Percentiles rank a stretch among this genome's conserved stretches.
Conservation (phyloP, 2,329 filamentous ascomycete genomes). For the Fusarium chaquense region DNA sequence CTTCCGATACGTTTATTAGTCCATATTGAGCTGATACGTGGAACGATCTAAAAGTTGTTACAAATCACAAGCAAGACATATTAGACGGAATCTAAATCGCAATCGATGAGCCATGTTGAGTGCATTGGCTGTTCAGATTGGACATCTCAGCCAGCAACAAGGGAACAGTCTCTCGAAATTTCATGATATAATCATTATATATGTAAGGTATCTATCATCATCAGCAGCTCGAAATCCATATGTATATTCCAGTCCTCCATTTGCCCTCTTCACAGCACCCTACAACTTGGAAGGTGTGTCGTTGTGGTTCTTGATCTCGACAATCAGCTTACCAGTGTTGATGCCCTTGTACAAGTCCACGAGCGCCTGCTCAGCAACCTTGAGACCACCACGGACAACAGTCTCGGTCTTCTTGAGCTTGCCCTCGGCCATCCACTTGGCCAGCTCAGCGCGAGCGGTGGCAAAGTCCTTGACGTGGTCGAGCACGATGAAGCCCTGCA, state of each 20-base stretch:
- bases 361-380: constrained; percentile 72
- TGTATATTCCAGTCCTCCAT: not conserved
- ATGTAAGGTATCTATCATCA: constrained; percentile 29
- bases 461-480: constrained; percentile 73
- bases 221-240: constrained; percentile 2
- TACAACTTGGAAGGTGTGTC: constrained; percentile 50
- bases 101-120: rapidly evolving
- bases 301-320: constrained; percentile 50
- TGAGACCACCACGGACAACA: constrained; percentile 75
- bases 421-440: constrained; percentile 75
- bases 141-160: not conserved
- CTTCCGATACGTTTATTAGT: constrained; percentile 67
- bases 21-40: not conserved
- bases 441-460: constrained; percentile 71
- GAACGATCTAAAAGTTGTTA: not conserved
- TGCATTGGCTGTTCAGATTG: not conserved
- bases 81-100: not conserved
- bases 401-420: constrained; percentile 80
- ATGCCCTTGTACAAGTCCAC: constrained; percentile 74
- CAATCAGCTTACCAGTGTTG: constrained; percentile 73
- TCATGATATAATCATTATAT: constrained; percentile 38
- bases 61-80: not conserved
- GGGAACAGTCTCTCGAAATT: not conserved
- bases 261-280: not conserved
- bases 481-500: constrained; percentile 81